A percentile compares a stretch with the other conserved stretches of the same genome.
These are phyloP conservation scores for Agrocybe pediades DNA, from an alignment of 768 basidiomycete species.

Conservation along the genomic window DNA sequence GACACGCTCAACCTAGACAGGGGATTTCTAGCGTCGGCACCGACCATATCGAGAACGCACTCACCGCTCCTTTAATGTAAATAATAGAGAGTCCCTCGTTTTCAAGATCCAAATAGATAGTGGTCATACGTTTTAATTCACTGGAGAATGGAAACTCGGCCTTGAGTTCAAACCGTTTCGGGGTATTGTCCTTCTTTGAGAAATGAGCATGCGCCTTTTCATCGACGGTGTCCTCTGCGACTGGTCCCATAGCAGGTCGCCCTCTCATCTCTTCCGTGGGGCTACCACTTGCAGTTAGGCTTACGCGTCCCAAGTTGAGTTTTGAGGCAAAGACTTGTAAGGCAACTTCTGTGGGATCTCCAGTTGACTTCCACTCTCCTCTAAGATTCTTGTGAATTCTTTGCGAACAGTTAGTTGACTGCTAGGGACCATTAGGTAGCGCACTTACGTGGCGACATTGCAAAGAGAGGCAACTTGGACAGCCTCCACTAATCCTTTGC, in stretches of 20 bases:
- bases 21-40: not conserved
- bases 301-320: slow-evolving; percentile 41
- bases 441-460: slow-evolving; percentile 37
- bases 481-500: slow-evolving; percentile 27
- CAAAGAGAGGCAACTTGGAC: slow-evolving; percentile 36
- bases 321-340: slow-evolving; percentile 56
- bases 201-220: slow-evolving; percentile 16
- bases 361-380: slow-evolving; percentile 49
- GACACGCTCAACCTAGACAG: slow-evolving; percentile 42
- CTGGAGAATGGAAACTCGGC: slow-evolving; percentile 50
- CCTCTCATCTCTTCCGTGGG: slow-evolving; percentile 15
- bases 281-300: slow-evolving; percentile 25
- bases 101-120: slow-evolving; percentile 33
- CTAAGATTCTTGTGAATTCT: slow-evolving; percentile 39
- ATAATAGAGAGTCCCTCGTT: slow-evolving; percentile 21
- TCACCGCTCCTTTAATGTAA: slow-evolving; percentile 39
- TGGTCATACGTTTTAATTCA: slow-evolving; percentile 52
- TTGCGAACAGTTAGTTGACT: slow-evolving; percentile 9
- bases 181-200: slow-evolving; percentile 11
- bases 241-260: slow-evolving; percentile 26
- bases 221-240: slow-evolving; percentile 21
- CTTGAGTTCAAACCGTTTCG: slow-evolving; percentile 33
- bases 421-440: not conserved
- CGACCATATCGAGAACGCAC: slow-evolving; percentile 5
- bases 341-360: slow-evolving; percentile 60